Base-by-base conservation (phyloP, 2,329 filamentous ascomycete genomes). In the Colletotrichum liaoningense region DNA sequence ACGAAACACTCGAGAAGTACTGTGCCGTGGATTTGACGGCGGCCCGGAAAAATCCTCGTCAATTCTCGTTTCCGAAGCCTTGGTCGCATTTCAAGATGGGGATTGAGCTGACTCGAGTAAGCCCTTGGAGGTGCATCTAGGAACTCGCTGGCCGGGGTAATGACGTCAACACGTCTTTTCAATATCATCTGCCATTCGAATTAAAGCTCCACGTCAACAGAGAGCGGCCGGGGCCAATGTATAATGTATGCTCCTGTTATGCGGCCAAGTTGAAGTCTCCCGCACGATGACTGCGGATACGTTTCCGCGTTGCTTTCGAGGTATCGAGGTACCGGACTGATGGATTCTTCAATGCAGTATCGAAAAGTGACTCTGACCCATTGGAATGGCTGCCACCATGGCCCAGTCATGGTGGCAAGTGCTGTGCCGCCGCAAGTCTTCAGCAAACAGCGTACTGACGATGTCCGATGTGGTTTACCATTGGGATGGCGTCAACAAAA, bases 1-100 rank as follows among this genome's bases (percentile, higher is more conserved):
- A 68, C 58, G 69, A 72, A 67, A 63, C 69, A 49, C 69, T 49
- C 35, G 57, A 69, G 52, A 69, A 72, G 49, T n/a, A 19, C n/a
- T 58, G 35, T 49, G 30, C 38, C 28, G 42, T 35, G 60, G 28
- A 56, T 56, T 30, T 57, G 24, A 35, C 30, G 52, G 55, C 54
- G 35, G 14, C 52, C 26, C 22, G 46, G 49, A 66, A 22, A n/a
- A 24, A 46, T 26, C 52, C 63, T 35, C 24, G 63, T 55, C 22
- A 30, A 30, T 24, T 55, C 35, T 26, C n/a, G 26, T 28, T 52
- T 28, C 28, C 38, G 38, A 33, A 7, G 14, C n/a, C 5, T 62
- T 49, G 35, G 26, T 12, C 30, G 59, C 38, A 24, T 38, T n/a
- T 46, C 9, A n/a, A 28, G 16, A 19, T n/a, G 8, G 59, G 26